Percentiles rank a stretch among this genome's conserved stretches.
phyloP scores from a whole-genome alignment of 345 rosid species.

The Acer negundo region DNA sequence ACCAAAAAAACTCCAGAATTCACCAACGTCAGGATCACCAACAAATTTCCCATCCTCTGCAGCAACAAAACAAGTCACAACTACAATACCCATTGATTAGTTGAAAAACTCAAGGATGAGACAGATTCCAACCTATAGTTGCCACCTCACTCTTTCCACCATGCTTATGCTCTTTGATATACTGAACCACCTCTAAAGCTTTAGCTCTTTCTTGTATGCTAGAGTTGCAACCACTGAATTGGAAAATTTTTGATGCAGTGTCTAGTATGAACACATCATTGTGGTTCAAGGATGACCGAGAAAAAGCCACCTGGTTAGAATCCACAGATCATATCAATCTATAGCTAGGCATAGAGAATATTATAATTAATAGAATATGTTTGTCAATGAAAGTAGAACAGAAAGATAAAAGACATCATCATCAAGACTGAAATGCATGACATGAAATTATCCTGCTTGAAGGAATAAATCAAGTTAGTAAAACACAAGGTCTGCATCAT shows the following conservation, averaged over 20 bases:
- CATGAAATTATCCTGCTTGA: too few relatives aligned
- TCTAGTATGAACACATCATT: slow-evolving; percentile 78
- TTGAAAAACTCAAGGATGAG: slow-evolving; percentile 6
- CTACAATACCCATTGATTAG: slow-evolving; percentile 7
- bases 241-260: slow-evolving; percentile 79
- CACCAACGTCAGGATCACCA: slow-evolving; percentile 85
- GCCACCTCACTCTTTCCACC: slow-evolving; percentile 77
- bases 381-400: neutral
- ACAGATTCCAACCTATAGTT: slow-evolving; percentile 57
- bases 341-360: neutral
- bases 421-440: too few relatives aligned
- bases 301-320: slow-evolving; percentile 64
- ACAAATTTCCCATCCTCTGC: slow-evolving; percentile 91
- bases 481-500: neutral
- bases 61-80: slow-evolving; percentile 27
- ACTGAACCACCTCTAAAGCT: slow-evolving; percentile 80
- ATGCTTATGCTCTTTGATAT: slow-evolving; percentile 76
- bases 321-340: slow-evolving; percentile 8
- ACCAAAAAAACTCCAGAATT: slow-evolving; percentile 92
- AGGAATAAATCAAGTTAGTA: too few relatives aligned
- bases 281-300: slow-evolving; percentile 83
- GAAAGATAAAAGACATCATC: slow-evolving; percentile 9
- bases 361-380: neutral
- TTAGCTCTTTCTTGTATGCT: slow-evolving; percentile 86
- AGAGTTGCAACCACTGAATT: slow-evolving; percentile 84